phyloP scores from a whole-genome alignment of 2,329 filamentous ascomycete species.

The Apiospora rasikravindrae region DNA sequence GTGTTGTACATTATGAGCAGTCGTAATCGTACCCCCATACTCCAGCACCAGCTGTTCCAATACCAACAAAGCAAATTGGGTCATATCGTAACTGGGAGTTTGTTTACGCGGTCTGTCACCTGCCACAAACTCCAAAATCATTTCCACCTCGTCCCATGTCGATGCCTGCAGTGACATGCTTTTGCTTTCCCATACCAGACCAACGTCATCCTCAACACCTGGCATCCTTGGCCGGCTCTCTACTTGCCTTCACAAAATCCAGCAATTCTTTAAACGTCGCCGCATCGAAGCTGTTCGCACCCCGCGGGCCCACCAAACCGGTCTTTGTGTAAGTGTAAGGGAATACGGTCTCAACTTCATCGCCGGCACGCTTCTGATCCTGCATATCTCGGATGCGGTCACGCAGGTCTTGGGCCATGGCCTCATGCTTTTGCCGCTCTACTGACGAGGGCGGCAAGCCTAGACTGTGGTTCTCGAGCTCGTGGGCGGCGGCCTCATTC shows the following conservation, averaged over 20 bases:
- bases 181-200: too few species aligned
- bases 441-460: too few species aligned
- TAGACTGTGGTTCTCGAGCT: not conserved
- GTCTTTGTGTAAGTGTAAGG: not conserved
- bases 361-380: accelerated
- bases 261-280: not conserved
- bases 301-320: not conserved
- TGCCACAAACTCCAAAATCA: too few species aligned
- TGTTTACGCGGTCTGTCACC: too few species aligned
- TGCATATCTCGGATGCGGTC: not conserved
- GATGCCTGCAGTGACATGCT: too few species aligned
- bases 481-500: not conserved
- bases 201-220: not conserved
- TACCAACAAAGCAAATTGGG: too few species aligned
- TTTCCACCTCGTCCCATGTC: too few species aligned
- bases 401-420: not conserved
- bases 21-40: too few species aligned
- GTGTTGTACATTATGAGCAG: too few species aligned
- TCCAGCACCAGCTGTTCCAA: too few species aligned
- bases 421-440: not conserved
- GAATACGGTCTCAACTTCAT: not conserved
- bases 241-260: not conserved
- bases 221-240: not conserved
- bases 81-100: too few species aligned
- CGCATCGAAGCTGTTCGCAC: not conserved